Conservation (phyloP, 495 filamentous ascomycete genomes). For the Penicillium maclennaniae region DNA sequence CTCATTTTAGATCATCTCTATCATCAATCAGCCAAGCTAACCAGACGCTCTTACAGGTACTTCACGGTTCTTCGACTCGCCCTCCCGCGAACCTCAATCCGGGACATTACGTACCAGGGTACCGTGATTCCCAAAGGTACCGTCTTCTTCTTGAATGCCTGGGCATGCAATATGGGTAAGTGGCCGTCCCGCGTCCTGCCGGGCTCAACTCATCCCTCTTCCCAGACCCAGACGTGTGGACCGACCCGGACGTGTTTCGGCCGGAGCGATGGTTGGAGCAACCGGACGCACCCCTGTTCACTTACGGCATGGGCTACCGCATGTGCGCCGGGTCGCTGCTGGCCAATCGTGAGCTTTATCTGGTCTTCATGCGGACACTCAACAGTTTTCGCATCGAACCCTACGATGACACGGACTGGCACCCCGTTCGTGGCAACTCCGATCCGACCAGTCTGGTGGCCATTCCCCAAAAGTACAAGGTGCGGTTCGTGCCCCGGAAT, state of each 20-base stretch:
- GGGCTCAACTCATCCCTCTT: background rate
- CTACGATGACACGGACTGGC: conserved; percentile 44
- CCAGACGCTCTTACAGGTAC: conserved; percentile 31
- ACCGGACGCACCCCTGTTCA: conserved; percentile 58
- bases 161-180: conserved; percentile 61
- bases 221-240: conserved; percentile 54
- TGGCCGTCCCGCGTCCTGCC: background rate
- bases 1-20: background rate
- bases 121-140: conserved; percentile 54
- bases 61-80: conserved; percentile 60
- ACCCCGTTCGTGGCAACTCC: conserved; percentile 52
- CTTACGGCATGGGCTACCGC: conserved; percentile 60
- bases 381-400: conserved; percentile 55
- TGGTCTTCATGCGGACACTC: conserved; percentile 59
- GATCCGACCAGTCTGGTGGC: conserved; percentile 58
- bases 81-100: conserved; percentile 56
- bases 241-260: conserved; percentile 54
- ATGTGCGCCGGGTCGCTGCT: conserved; percentile 64
- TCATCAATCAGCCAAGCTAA: background rate
- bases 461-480: conserved; percentile 52
- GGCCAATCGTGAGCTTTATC: conserved; percentile 62
- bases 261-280: conserved; percentile 62
- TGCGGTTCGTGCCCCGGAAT: conserved; percentile 52
- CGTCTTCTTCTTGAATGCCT: conserved; percentile 61
- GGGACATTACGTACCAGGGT: conserved; percentile 56